Conservation (phyloP, 1,139 yeast genomes). For the Saccharomyces uvarum region DNA sequence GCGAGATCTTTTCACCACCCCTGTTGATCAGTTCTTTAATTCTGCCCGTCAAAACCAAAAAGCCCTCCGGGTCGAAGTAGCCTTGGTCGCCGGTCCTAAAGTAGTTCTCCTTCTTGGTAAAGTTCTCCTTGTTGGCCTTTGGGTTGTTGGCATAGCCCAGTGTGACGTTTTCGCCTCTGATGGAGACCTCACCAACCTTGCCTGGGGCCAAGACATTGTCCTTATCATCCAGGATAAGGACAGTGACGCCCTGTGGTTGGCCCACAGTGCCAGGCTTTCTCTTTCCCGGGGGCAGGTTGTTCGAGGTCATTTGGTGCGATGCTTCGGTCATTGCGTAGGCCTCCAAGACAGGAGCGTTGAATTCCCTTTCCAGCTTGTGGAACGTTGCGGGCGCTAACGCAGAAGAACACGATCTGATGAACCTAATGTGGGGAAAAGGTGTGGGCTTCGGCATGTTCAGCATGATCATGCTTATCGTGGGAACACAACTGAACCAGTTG, state of each 20-base stretch:
- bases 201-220: conserved; percentile 43
- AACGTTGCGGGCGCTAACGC: conserved; percentile 58
- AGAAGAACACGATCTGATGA: conserved; percentile 61
- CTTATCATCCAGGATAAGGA: conserved; percentile 45
- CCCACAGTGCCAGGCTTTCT: conserved; percentile 67
- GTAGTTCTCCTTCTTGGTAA: conserved; percentile 44
- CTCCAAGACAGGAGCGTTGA: conserved; percentile 59
- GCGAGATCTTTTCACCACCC: conserved; percentile 66
- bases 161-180: conserved; percentile 58
- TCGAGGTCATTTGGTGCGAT: conserved; percentile 64
- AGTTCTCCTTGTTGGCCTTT: conserved; percentile 58
- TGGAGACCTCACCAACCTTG: conserved; percentile 55
- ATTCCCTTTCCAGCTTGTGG: conserved; percentile 44
- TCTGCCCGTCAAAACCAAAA: conserved; percentile 53
- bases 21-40: conserved; percentile 60
- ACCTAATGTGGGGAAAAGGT: conserved; percentile 47
- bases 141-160: conserved; percentile 62
- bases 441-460: conserved; percentile 44
- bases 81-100: conserved; percentile 75
- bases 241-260: conserved; percentile 58
- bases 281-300: conserved; percentile 54
- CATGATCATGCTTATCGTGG: conserved; percentile 61
- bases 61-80: conserved; percentile 49
- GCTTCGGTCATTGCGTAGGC: conserved; percentile 80
- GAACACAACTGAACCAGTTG: conserved; percentile 68